A percentile compares a stretch with the other conserved stretches of the same genome.
Evolutionary conservation across 192 early-diverging fungal species (phyloP).

Genomic region (Obelidium mucronatum): DNA sequence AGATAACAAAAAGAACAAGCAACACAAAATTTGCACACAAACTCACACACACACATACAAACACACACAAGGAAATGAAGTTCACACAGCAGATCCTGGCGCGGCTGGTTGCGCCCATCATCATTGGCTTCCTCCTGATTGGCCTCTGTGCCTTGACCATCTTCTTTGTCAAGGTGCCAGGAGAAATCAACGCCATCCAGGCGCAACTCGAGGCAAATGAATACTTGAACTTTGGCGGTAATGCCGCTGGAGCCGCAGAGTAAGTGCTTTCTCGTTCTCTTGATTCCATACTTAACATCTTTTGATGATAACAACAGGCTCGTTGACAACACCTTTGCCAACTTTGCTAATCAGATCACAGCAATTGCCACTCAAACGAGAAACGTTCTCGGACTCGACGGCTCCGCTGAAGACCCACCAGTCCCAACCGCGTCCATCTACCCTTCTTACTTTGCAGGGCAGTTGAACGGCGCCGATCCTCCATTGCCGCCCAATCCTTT

Average conservation of each 20-base stretch:
- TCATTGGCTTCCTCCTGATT: constrained; percentile 29
- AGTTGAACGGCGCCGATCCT: constrained; percentile 6
- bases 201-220: not conserved
- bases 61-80: constrained; percentile 14
- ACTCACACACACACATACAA: no score
- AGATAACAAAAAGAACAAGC: not conserved
- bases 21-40: not conserved
- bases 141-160: constrained; percentile 1
- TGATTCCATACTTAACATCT: no score
- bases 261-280: no score
- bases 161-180: constrained; percentile 21
- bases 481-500: constrained; percentile 9
- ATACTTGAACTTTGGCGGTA: not conserved
- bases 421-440: not conserved
- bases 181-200: constrained; percentile 16
- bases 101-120: constrained; percentile 22
- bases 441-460: constrained; percentile 25
- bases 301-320: not conserved
- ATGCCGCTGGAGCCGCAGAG: constrained; percentile 12
- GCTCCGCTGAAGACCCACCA: not conserved
- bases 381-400: constrained; percentile 19
- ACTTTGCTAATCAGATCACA: constrained; percentile 15
- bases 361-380: constrained; percentile 8
- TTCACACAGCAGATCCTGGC: constrained; percentile 25
- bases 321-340: constrained; percentile 20